Evolutionary conservation across 345 rosid genomes (phyloP), one percentile per base, ranked within the genome.

Genomic region (Viola odorata): DNA sequence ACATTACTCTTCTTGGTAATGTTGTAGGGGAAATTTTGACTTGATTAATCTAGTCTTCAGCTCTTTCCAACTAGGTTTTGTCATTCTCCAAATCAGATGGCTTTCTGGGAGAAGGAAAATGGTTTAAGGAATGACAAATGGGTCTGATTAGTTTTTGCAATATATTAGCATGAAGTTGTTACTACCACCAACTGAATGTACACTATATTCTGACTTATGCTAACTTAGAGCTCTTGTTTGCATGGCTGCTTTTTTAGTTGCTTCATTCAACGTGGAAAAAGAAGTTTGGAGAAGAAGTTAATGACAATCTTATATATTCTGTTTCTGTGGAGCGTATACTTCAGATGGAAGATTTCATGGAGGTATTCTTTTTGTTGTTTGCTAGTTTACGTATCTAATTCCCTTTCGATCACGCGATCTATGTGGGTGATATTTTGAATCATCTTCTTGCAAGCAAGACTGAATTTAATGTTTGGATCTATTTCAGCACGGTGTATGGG

Each of bases 291-390:
- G 85, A 81, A 68, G 83, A 78, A 60, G 86, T 76, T 37, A 80
- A 77, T 60, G 82, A 73, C 55, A 84, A 81, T 45, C 81, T 67
- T 61, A 50, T 91, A 50, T 81, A 80, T 69, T 67, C 77, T 50
- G 73, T 91, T 69, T 70, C 74, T 23, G 84, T 87, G n/a, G 95
- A 91, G 55, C 68, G 82, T 39, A 83, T 91, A n/a, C 89, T 85
- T 41, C 98, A 91, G 66, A 82, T 84, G 67, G 96, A 87, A 76
- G 91, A 89, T 76, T 84, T 87, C 75, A 81, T 78, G 75, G 98
- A 89, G 98, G 98, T 91, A 70, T 17, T 23, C 44, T 45, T 57
- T 36, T 49, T 11, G 7, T 36, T 41, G 42, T 54, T 38, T 36
- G 14, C 11, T 12, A 36, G 32, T 36, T 41, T 62, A 32, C 41